phyloP scores from a whole-genome alignment of 148 eudicot species.

The Tetragonia tetragonoides region DNA sequence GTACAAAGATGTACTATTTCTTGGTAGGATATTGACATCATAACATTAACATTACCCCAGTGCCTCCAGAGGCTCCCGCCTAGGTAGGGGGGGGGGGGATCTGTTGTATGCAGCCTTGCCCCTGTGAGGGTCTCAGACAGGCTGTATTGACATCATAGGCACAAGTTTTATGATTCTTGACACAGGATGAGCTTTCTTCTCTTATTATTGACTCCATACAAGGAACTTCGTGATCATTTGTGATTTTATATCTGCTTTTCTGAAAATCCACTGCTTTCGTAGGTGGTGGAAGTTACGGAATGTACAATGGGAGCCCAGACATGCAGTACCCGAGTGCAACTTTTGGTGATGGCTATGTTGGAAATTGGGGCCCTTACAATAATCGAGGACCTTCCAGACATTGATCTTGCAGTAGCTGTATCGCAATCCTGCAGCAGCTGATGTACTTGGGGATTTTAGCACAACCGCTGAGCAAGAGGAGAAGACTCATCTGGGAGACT shows the following conservation, averaged over 20 bases:
- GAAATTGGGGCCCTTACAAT: slow-evolving; percentile 57
- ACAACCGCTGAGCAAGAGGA: neutral
- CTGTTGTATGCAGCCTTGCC: no score
- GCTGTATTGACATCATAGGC: no score
- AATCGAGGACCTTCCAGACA: slow-evolving; percentile 31
- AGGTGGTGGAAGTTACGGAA: slow-evolving; percentile 59
- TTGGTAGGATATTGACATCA: no score
- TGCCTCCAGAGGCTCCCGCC: no score
- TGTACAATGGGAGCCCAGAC: slow-evolving; percentile 54
- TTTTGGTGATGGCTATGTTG: slow-evolving; percentile 47
- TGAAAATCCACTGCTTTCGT: slow-evolving; percentile 8
- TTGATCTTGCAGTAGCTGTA: slow-evolving; percentile 14
- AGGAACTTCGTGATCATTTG: no score
- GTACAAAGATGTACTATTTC: no score
- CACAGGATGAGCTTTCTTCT: no score
- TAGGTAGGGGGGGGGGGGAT: no score
- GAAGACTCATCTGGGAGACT: neutral
- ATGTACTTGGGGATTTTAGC: neutral
- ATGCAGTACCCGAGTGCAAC: slow-evolving; percentile 52
- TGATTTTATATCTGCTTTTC: neutral
- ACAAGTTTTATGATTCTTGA: no score
- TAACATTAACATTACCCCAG: no score
- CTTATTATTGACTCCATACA: no score
- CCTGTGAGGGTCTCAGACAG: no score
- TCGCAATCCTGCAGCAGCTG: neutral